Evolutionary conservation across 176 grass and related monocot species (phyloP).

Genomic region (Alopecurus myosuroides): DNA sequence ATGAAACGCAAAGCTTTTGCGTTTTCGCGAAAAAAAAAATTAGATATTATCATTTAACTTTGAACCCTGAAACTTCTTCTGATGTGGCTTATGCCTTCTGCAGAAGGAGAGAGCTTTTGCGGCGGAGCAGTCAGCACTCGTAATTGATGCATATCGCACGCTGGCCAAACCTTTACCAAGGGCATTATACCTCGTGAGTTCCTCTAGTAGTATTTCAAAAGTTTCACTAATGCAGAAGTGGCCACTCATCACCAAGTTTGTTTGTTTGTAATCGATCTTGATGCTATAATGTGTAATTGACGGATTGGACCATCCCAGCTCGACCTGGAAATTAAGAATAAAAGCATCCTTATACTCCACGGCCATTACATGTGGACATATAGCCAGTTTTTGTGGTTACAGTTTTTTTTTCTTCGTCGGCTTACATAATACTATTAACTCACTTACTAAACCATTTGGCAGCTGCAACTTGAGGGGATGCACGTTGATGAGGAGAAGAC

Average conservation of each 20-base stretch:
- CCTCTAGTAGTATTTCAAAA: not conserved
- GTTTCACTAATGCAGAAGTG: not conserved
- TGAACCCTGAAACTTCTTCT: not conserved
- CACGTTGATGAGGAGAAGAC: conserved; percentile 93
- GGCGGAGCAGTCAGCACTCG: conserved; percentile 70
- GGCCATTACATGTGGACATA: not conserved
- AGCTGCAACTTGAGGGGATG: conserved; percentile 73
- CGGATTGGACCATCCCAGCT: not conserved
- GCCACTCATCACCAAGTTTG: not conserved
- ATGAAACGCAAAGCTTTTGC: too few species aligned
- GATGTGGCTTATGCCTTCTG: conserved; percentile 1
- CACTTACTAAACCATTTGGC: conserved; percentile 5
- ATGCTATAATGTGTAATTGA: not conserved
- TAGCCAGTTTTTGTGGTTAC: not conserved
- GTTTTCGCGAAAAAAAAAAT: too few species aligned
- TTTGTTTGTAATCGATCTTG: not conserved
- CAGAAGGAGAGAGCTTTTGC: conserved; percentile 86
- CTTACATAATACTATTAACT: not conserved
- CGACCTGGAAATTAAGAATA: not conserved
- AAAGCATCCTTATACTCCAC: not conserved
- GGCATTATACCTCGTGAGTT: conserved; percentile 81
- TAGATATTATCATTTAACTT: not conserved
- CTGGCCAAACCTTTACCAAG: conserved; percentile 69
- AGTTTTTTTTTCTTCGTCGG: not conserved
- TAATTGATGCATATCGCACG: conserved; percentile 84